These are phyloP conservation scores for Spergularia azorica DNA, from an alignment of 179 eudicot species.

Conservation along the genomic window DNA sequence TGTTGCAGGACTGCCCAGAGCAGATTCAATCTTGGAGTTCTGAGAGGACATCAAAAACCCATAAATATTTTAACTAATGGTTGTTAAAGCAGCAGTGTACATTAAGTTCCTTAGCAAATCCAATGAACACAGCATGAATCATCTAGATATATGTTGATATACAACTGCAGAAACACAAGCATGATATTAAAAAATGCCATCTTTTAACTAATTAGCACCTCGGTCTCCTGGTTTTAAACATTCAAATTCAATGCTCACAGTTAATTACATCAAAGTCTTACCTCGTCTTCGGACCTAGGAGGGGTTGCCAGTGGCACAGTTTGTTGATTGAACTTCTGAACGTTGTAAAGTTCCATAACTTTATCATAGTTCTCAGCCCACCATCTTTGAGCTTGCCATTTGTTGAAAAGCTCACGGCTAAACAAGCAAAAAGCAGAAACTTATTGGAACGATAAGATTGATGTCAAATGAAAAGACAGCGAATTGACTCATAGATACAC, in stretches of 20 bases:
- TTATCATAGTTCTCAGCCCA: constrained; percentile 91
- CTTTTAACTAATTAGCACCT: too few species aligned
- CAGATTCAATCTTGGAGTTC: constrained; percentile 44
- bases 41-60: constrained; percentile 16
- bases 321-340: constrained; percentile 74
- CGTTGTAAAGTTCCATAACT: constrained; percentile 89
- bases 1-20: constrained; percentile 47
- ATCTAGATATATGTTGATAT: too few species aligned
- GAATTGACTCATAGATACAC: not conserved
- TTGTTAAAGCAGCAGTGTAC: not conserved
- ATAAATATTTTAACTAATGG: not conserved
- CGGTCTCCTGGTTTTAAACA: too few species aligned
- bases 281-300: constrained; percentile 75
- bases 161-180: not conserved
- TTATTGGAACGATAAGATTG: not conserved
- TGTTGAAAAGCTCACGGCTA: constrained; percentile 88
- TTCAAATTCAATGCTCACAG: not conserved
- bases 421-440: constrained; percentile 14
- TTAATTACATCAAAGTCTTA: constrained; percentile 26
- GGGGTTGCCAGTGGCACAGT: constrained; percentile 69
- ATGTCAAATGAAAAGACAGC: not conserved
- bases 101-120: not conserved
- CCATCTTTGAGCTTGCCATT: constrained; percentile 98
- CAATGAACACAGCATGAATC: constrained; percentile 3
- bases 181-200: too few species aligned